Evolutionary conservation across 1,139 yeast genomes (phyloP).

Genomic region (Chernovozyma aurita): DNA sequence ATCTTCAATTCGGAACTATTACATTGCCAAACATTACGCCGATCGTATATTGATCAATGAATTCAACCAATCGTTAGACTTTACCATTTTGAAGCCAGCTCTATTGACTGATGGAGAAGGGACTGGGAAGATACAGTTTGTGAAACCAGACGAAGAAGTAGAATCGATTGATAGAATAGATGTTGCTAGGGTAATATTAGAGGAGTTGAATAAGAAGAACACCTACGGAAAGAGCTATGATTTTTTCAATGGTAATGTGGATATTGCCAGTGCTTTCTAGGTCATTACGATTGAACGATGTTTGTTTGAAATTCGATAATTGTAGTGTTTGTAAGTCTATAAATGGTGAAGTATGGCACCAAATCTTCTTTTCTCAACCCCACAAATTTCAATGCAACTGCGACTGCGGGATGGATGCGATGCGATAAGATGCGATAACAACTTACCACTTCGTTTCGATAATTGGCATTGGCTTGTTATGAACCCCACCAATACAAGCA

Average conservation of each 20-base stretch:
- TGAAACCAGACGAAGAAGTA: constrained; percentile 10
- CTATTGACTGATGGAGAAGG: constrained; percentile 32
- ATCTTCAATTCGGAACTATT: constrained; percentile 33
- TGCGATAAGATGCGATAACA: too few species aligned
- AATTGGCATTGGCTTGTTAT: too few species aligned
- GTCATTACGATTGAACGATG: too few species aligned
- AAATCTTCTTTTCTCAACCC: too few species aligned
- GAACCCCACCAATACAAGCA: too few species aligned
- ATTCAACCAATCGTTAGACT: constrained; percentile 33
- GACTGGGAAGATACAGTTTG: constrained; percentile 32
- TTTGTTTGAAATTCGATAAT: too few species aligned
- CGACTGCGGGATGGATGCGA: too few species aligned
- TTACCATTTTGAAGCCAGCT: constrained; percentile 52
- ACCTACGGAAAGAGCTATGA: constrained; percentile 27
- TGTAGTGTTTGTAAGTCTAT: not conserved
- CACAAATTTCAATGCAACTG: too few species aligned
- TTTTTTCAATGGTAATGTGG: constrained; percentile 19
- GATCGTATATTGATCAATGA: constrained; percentile 42
- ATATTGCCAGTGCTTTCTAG: constrained; percentile 1
- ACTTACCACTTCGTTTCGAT: too few species aligned
- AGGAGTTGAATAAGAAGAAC: constrained; percentile 15
- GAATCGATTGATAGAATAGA: constrained; percentile 25
- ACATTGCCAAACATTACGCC: constrained; percentile 53
- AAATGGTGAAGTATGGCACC: too few species aligned
- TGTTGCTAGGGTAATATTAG: constrained; percentile 25